A percentile compares a stretch with the other conserved stretches of the same genome.
Conservation (phyloP, 345 rosid genomes). For the Syzygium jambos region DNA sequence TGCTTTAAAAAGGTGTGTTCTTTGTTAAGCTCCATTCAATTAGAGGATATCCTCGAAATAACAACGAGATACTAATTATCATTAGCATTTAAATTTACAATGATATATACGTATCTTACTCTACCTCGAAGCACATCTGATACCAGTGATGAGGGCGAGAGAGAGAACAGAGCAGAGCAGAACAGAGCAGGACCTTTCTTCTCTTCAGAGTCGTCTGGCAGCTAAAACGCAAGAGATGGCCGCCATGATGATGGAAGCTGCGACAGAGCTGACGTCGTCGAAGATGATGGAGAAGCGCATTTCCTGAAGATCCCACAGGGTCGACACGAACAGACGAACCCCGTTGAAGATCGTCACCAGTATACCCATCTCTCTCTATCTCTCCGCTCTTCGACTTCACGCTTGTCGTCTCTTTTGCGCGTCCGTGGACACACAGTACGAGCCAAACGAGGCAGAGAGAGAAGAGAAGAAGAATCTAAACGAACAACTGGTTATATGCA, state of each 20-base stretch:
- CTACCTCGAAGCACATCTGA: not conserved
- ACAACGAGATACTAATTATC: not conserved
- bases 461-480: not conserved
- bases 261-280: constrained; percentile 25
- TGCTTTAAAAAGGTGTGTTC: not conserved
- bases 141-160: not conserved
- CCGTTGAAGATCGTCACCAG: constrained; percentile 22
- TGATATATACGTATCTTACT: not conserved
- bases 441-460: not conserved
- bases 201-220: not conserved
- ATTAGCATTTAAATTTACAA: not conserved
- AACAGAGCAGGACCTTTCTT: not conserved
- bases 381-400: not conserved
- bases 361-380: constrained; percentile 17
- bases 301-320: constrained; percentile 56
- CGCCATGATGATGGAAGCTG: constrained; percentile 25
- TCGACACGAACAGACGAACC: constrained; percentile 24
- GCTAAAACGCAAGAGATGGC: constrained; percentile 30
- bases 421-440: not conserved
- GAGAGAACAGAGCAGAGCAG: not conserved
- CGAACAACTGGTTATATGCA: not conserved
- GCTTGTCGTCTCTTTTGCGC: not conserved
- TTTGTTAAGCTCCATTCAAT: not conserved
- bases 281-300: constrained; percentile 31
- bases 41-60: not conserved